A percentile compares a stretch with the other conserved stretches of the same genome.
These are phyloP conservation scores for Leccinum angustisporum DNA, from an alignment of 1,284 basidiomycete species.

Conservation along the genomic window DNA sequence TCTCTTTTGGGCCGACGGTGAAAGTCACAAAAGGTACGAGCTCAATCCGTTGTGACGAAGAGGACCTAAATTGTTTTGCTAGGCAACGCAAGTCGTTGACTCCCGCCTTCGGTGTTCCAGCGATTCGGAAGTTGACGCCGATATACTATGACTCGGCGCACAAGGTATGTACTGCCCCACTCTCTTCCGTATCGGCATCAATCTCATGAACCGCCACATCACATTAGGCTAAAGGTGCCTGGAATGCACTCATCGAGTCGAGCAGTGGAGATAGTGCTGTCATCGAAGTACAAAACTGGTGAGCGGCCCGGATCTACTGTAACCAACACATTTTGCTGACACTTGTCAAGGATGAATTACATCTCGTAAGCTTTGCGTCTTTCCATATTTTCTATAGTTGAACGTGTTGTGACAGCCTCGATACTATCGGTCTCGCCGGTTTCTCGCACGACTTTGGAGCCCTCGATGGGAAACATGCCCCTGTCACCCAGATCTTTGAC, in stretches of 20 bases:
- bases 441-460: conserved; percentile 1
- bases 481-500: neutral
- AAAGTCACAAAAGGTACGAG: neutral
- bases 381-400: neutral
- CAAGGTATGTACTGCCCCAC: neutral
- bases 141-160: neutral
- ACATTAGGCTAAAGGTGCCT: neutral
- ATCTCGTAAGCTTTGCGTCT: neutral
- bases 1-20: neutral
- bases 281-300: neutral
- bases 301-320: neutral
- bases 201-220: neutral
- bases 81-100: neutral
- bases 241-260: neutral
- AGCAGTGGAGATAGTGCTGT: neutral
- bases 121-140: neutral
- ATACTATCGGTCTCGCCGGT: neutral
- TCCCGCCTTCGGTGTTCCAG: neutral
- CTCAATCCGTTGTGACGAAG: neutral
- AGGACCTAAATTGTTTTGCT: neutral
- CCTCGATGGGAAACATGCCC: neutral
- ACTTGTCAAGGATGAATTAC: neutral
- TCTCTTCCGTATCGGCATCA: neutral
- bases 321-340: neutral
- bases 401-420: neutral